These are phyloP conservation scores for Tricholoma furcatifolium DNA, from an alignment of 768 basidiomycete genomes.

Conservation along the genomic window DNA sequence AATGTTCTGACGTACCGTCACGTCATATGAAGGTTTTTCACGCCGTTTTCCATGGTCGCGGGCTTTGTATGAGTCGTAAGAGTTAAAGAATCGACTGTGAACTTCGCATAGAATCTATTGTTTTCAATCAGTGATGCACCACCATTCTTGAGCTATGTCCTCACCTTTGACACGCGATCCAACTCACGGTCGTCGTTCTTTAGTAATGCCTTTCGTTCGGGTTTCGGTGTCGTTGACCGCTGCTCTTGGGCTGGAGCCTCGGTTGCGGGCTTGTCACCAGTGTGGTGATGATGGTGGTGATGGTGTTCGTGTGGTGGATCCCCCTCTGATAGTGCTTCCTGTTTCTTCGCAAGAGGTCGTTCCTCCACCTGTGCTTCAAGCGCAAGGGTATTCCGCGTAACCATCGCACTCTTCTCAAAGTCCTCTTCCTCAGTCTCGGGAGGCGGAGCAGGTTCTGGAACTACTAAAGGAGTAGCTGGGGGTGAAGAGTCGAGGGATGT, in stretches of 20 bases:
- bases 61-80: constrained; percentile 50
- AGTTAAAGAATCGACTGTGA: constrained; percentile 72
- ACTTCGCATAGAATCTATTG: constrained; percentile 77
- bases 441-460: constrained; percentile 20
- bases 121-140: background rate
- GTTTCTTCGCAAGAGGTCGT: constrained; percentile 84
- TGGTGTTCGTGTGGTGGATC: constrained; percentile 26
- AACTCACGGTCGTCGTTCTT: constrained; percentile 89
- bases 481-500: background rate
- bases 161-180: constrained; percentile 69
- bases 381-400: constrained; percentile 69
- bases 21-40: constrained; percentile 52
- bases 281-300: constrained; percentile 19
- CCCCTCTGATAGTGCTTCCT: constrained; percentile 69
- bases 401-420: constrained; percentile 49
- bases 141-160: constrained; percentile 17
- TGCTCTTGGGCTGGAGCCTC: constrained; percentile 18
- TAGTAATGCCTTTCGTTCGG: constrained; percentile 70
- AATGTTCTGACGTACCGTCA: constrained; percentile 57
- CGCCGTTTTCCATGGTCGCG: constrained; percentile 28
- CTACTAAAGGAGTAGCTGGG: constrained; percentile 14
- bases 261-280: constrained; percentile 15
- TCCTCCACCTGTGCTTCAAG: constrained; percentile 85
- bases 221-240: constrained; percentile 23
- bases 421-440: constrained; percentile 48